A percentile compares a stretch with the other conserved stretches of the same genome.
Evolutionary conservation across 495 filamentous ascomycete species (phyloP).

Genomic region (Neurospora hispaniola): DNA sequence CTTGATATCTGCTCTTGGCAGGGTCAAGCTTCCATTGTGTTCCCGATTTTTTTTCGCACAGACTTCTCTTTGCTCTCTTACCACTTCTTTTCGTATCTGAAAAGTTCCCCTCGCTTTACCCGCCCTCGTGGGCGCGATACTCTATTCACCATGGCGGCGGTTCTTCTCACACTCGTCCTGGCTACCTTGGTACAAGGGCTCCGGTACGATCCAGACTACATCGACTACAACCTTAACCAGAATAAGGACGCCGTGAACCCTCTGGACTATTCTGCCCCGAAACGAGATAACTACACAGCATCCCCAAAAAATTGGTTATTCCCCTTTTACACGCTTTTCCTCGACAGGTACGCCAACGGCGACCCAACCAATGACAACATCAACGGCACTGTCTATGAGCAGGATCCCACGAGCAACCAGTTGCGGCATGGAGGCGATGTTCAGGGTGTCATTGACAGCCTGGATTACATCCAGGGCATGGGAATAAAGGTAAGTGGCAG

Average conservation of each 20-base stretch:
- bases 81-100: neutral
- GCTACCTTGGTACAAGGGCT: constrained; percentile 25
- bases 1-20: constrained; percentile 2
- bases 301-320: constrained; percentile 62
- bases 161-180: constrained; percentile 3
- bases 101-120: neutral
- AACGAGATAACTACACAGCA: constrained; percentile 45
- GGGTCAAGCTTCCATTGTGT: neutral
- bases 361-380: constrained; percentile 61
- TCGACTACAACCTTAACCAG: constrained; percentile 51
- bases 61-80: neutral
- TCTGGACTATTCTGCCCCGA: constrained; percentile 51
- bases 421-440: constrained; percentile 63
- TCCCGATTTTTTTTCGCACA: neutral
- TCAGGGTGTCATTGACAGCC: constrained; percentile 49
- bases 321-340: constrained; percentile 57
- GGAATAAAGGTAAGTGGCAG: constrained; percentile 41
- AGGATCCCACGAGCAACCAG: constrained; percentile 55
- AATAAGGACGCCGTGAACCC: constrained; percentile 48
- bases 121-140: constrained; percentile 10
- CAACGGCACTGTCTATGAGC: constrained; percentile 60
- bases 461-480: constrained; percentile 68
- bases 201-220: constrained; percentile 43
- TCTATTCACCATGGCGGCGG: constrained; percentile 6
- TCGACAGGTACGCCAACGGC: constrained; percentile 60